Base-by-base conservation (phyloP, 2,329 filamentous ascomycete genomes). In the Colletotrichum simmondsii region DNA sequence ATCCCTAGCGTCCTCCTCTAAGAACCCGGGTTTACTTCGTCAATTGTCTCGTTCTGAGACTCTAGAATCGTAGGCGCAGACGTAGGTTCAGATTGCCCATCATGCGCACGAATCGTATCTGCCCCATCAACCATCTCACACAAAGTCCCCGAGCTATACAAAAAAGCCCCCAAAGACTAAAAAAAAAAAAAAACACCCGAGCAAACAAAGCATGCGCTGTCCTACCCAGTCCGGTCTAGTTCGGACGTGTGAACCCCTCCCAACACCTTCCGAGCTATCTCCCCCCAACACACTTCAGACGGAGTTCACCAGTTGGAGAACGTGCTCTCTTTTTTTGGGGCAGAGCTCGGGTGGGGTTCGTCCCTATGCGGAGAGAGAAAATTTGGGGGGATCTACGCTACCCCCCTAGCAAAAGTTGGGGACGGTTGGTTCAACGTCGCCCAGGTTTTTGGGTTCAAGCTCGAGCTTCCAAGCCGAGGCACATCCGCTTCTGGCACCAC, bases 21-120 rank as follows among this genome's bases (percentile, higher is more conserved):
- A 8, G 32, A 35, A 35, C 37, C 70, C 70, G 70, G 70, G n/a
- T 72, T 72, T 69, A 69, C 65, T 54, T 72, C 70, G 70, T 72
- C 54, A 19, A 35, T 56, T 72, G 70, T 72, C 65, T 72, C 65
- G 28, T 46, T n/a, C 11, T 26, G 46, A n/a, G 37, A 58, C 57
- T 22, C 19, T 24, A 12, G 14, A 58, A 7, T 19, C 16, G 52
- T 24, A 24, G n/a, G n/a, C 22, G 24, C 24, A 54, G 16, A 54
- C 24, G 10, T 12, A 54, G n/a, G n/a, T 24, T 14, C 52, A 54
- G 11, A 28, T 35, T 35, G 16, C 2, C 24, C 19, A 1, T 24
- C 8, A 22, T 12, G 19, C 24, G n/a, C 52, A 14, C 52, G 19
- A 12, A 54, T 26, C 10, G 32, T 4, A 35, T 35, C 32, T 35